These are phyloP conservation scores for Plasmodium sp. DNA, from an alignment of 169 alveolate genomes.

Conservation along the genomic window DNA sequence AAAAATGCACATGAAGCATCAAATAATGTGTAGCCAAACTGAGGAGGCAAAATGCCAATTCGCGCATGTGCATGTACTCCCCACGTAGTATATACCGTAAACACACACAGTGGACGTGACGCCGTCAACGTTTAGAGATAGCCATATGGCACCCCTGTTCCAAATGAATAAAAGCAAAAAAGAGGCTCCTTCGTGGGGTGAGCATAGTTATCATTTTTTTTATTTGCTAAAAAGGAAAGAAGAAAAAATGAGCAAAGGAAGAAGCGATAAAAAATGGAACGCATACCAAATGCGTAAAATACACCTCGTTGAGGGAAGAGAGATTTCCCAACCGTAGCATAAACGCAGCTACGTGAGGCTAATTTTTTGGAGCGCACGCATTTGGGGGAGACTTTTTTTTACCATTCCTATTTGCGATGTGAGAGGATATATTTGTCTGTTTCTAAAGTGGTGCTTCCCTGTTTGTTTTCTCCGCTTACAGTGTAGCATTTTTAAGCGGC, in stretches of 20 bases:
- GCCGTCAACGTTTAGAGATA: neutral
- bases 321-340: neutral
- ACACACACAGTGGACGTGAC: neutral
- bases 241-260: neutral
- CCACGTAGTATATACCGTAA: neutral
- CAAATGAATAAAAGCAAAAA: neutral
- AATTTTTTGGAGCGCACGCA: neutral
- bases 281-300: neutral
- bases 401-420: neutral
- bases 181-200: neutral
- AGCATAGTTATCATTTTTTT: neutral
- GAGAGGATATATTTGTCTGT: neutral
- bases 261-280: neutral
- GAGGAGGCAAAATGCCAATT: neutral
- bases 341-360: neutral
- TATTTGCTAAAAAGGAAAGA: neutral
- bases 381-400: neutral
- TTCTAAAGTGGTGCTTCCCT: neutral
- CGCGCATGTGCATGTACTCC: neutral
- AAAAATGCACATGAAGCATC: neutral
- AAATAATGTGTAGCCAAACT: neutral
- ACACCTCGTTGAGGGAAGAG: neutral
- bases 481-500: neutral
- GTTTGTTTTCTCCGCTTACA: neutral
- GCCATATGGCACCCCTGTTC: neutral